A percentile compares a stretch with the other conserved stretches of the same genome.
Conservation (phyloP, 208 protist genomes). For the Trypanosoma melophagium region DNA sequence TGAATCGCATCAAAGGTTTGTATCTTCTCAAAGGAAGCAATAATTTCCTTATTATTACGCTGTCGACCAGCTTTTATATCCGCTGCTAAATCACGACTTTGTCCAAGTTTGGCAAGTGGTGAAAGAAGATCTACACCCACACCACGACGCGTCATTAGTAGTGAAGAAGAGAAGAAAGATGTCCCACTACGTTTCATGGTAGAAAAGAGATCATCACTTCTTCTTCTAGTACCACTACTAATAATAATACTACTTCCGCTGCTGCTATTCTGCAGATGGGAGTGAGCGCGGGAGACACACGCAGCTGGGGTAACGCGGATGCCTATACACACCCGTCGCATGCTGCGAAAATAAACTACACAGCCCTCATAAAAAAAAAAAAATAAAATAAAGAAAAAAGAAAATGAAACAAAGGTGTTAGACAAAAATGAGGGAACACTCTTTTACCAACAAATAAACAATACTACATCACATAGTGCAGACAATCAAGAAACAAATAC, state of each 20-base stretch:
- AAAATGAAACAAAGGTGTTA: too few species aligned
- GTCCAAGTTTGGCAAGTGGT: constrained; percentile 74
- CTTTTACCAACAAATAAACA: too few species aligned
- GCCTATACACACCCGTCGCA: constrained; percentile 10
- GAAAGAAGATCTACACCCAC: constrained; percentile 77
- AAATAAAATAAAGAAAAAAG: too few species aligned
- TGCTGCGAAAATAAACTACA: not conserved
- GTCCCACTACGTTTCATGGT: too few species aligned
- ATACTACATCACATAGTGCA: too few species aligned
- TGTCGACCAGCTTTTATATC: constrained; percentile 71
- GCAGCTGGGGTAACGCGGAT: not conserved
- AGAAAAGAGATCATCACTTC: too few species aligned
- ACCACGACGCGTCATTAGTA: constrained; percentile 28
- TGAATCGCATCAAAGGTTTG: constrained; percentile 86
- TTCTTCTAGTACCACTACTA: not conserved
- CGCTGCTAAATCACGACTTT: constrained; percentile 72
- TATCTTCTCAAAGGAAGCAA: constrained; percentile 78
- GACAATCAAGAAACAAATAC: too few species aligned
- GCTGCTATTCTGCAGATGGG: not conserved
- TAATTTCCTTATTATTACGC: constrained; percentile 82
- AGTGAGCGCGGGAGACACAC: not conserved
- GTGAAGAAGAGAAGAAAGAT: not conserved
- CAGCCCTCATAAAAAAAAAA: not conserved
- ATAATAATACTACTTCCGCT: not conserved
- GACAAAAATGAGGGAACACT: too few species aligned